Evolutionary conservation across 2,329 filamentous ascomycete species (phyloP).

Genomic region (Aulographum hederae): DNA sequence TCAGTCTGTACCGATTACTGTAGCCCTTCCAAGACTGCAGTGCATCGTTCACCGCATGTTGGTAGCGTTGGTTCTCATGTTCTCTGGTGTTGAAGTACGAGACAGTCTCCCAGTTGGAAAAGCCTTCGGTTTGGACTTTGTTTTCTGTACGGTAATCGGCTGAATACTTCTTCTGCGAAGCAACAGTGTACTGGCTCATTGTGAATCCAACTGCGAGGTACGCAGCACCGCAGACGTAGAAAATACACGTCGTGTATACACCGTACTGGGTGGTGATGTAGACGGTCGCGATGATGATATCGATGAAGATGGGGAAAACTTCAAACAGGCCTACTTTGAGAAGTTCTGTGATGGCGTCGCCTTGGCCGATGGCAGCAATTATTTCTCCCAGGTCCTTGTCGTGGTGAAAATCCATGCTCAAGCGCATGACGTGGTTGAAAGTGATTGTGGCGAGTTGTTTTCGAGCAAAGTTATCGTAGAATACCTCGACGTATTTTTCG

Average conservation of each 20-base stretch:
- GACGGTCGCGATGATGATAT: conserved; percentile 40
- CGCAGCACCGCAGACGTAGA: conserved; percentile 18
- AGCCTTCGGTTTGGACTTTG: conserved; percentile 37
- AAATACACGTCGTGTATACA: conserved; percentile 25
- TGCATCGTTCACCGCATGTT: conserved; percentile 17
- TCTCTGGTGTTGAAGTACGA: conserved; percentile 37
- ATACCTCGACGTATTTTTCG: conserved; percentile 32
- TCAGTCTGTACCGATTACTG: conserved; percentile 10
- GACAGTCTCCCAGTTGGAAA: conserved; percentile 42
- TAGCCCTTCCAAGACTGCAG: conserved; percentile 13
- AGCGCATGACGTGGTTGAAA: conserved; percentile 48
- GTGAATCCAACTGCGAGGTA: conserved; percentile 34
- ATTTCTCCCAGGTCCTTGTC: conserved; percentile 46
- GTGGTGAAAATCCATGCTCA: conserved; percentile 54
- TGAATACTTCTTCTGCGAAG: conserved; percentile 20
- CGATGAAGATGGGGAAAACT: conserved; percentile 41
- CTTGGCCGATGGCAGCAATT: conserved; percentile 46
- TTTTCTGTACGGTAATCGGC: conserved; percentile 30
- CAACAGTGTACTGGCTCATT: conserved; percentile 19
- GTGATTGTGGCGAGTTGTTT: conserved; percentile 39
- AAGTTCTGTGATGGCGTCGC: conserved; percentile 38
- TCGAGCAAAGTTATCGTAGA: conserved; percentile 39
- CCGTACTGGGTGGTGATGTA: conserved; percentile 47
- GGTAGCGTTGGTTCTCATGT: conserved; percentile 35
- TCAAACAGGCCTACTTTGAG: conserved; percentile 42